Evolutionary conservation across 2,329 filamentous ascomycete species (phyloP).

Genomic region (Lizonia empirigonia): DNA sequence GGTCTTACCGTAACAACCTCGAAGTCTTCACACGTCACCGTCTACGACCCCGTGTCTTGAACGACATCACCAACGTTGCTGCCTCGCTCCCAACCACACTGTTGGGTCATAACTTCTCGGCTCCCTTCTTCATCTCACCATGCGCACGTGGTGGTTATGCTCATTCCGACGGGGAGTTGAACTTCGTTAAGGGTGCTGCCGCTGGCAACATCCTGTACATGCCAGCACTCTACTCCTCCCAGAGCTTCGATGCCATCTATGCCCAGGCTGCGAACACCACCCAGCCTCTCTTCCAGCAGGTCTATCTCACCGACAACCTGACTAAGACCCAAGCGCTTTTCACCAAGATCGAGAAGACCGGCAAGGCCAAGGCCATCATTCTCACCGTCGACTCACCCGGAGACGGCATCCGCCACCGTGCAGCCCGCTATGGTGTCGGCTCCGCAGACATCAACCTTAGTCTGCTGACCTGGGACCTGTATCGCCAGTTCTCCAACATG

Average conservation of each 20-base stretch:
- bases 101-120: constrained; percentile 59
- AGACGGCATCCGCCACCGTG: constrained; percentile 47
- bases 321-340: constrained; percentile 42
- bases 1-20: constrained; percentile 62
- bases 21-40: constrained; percentile 59
- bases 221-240: constrained; percentile 45
- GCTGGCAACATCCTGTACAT: constrained; percentile 60
- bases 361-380: constrained; percentile 49
- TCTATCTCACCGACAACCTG: constrained; percentile 46
- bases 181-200: constrained; percentile 58
- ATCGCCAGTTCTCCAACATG: constrained; percentile 44
- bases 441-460: constrained; percentile 40
- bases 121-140: constrained; percentile 62
- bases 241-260: constrained; percentile 42
- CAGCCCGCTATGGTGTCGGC: constrained; percentile 40
- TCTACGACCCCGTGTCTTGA: constrained; percentile 57
- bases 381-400: constrained; percentile 51
- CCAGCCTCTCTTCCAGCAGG: constrained; percentile 51
- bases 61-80: constrained; percentile 55
- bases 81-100: constrained; percentile 53
- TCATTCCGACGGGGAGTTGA: constrained; percentile 56
- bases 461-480: constrained; percentile 44
- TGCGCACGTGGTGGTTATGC: constrained; percentile 48
- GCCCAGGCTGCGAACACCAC: constrained; percentile 27
- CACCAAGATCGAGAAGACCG: constrained; percentile 37